phyloP scores from a whole-genome alignment of 331 rosid genomes.

The Quercus phellos region DNA sequence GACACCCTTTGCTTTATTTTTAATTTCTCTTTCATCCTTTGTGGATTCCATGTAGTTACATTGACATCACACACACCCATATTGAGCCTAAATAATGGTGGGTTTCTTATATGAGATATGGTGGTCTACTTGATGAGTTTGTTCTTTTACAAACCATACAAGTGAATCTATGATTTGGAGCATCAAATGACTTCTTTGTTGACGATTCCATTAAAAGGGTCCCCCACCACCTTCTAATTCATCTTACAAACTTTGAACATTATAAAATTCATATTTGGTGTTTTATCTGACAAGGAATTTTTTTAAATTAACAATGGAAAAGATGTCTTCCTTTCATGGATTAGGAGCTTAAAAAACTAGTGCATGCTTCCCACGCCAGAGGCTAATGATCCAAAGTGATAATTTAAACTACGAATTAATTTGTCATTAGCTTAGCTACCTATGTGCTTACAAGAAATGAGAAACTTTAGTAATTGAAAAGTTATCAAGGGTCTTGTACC shows the following conservation, averaged over 20 bases:
- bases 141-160: no score
- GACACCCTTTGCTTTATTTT: neutral
- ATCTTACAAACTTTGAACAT: no score
- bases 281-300: no score
- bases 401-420: no score
- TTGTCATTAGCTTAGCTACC: no score
- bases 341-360: neutral
- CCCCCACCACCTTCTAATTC: conserved; percentile 11
- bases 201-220: neutral
- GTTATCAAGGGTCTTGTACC: rapidly evolving
- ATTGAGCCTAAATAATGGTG: neutral
- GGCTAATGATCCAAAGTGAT: no score
- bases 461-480: no score
- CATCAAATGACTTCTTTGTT: neutral
- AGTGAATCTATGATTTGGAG: neutral
- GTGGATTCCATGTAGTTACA: conserved; percentile 20
- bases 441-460: no score
- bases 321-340: neutral
- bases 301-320: no score
- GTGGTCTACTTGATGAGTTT: neutral
- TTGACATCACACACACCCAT: conserved; percentile 3
- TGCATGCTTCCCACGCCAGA: neutral
- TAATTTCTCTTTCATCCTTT: neutral
- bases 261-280: no score
- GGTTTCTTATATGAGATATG: neutral